A percentile compares a stretch with the other conserved stretches of the same genome.
Conservation (phyloP, 805 yeast species). For the Candida ficus region DNA sequence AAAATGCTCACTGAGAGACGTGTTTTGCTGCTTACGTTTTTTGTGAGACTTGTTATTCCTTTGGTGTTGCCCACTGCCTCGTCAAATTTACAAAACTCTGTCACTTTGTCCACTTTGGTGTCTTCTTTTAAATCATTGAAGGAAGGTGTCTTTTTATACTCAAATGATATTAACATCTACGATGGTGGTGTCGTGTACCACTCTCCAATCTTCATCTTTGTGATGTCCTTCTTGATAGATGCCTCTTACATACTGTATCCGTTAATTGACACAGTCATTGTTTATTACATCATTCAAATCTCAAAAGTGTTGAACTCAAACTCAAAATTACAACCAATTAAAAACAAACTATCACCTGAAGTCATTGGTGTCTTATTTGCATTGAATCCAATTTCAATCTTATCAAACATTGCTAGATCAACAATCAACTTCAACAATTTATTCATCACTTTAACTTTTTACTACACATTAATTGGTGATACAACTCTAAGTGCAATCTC, state of each 20-base stretch:
- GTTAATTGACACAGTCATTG: slow-evolving; percentile 51
- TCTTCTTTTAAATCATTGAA: slow-evolving; percentile 58
- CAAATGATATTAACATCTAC: slow-evolving; percentile 58
- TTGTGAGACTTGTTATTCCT: slow-evolving; percentile 16
- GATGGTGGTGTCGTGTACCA: slow-evolving; percentile 86
- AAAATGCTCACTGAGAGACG: slow-evolving; percentile 7
- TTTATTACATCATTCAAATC: slow-evolving; percentile 46
- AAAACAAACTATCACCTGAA: slow-evolving; percentile 28
- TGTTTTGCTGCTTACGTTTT: slow-evolving; percentile 13
- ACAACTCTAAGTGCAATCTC: slow-evolving; percentile 41
- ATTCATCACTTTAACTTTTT: slow-evolving; percentile 43
- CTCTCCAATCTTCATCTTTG: slow-evolving; percentile 63
- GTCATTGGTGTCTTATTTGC: slow-evolving; percentile 60
- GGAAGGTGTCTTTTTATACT: slow-evolving; percentile 63
- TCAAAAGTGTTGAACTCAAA: slow-evolving; percentile 29
- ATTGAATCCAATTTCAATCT: slow-evolving; percentile 74
- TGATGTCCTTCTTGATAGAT: slow-evolving; percentile 31
- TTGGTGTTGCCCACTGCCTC: slow-evolving; percentile 16
- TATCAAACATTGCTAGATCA: slow-evolving; percentile 66
- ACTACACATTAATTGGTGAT: slow-evolving; percentile 38
- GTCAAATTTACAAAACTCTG: slow-evolving; percentile 29
- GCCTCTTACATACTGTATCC: slow-evolving; percentile 44
- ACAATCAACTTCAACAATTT: slow-evolving; percentile 57
- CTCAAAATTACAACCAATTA: slow-evolving; percentile 7
- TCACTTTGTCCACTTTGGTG: slow-evolving; percentile 68